Base-by-base conservation (phyloP, 1,284 basidiomycete genomes). In the Sparassis latifolia region DNA sequence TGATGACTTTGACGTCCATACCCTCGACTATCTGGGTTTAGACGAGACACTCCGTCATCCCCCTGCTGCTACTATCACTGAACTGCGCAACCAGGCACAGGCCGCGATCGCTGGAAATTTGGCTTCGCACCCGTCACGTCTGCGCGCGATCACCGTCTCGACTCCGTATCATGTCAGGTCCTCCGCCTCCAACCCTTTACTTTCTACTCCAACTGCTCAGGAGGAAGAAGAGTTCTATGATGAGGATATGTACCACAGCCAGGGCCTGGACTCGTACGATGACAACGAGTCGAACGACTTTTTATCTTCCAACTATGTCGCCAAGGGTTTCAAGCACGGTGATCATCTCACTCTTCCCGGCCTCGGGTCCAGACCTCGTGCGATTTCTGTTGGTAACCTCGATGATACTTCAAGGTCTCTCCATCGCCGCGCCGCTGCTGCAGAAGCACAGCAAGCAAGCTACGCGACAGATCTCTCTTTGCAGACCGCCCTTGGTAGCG, bases 21-120 rank as follows among this genome's bases (percentile, higher is more conserved):
- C 94, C 30, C 79, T 97, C 55, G 93, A 95, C 68, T 97, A 97
- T 66, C 86, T 97, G 48, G 94, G 94, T 43, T 77, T 97, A 58
- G 94, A 94, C 59, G 89, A 92, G 55, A 73, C 62, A 2, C 76
- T 77, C 57, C 77, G 79, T 50, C 79, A 78, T 53, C 81, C 84
- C 9, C 82, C 83, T 2, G 88, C 89, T 3, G 91, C 89, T 7
- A 92, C 88, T 46, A 82, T 92, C 55, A 82, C 88, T 12, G 92
- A 92, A 68, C 74, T 92, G 53, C 84, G 88, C 57, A 89, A 80
- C 57, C 92, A 92, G 66, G 87, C 89, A 41, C 92, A 93, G 67
- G 86, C 88, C 37, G 91, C 88, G 38, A 92, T 95, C 61, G 86
- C 87, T 33, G 86, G 84, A 42, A 89, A 89, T 61, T 69, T 90